Conservation (phyloP, 805 yeast genomes). For the Jamesozyma spencerorum region DNA sequence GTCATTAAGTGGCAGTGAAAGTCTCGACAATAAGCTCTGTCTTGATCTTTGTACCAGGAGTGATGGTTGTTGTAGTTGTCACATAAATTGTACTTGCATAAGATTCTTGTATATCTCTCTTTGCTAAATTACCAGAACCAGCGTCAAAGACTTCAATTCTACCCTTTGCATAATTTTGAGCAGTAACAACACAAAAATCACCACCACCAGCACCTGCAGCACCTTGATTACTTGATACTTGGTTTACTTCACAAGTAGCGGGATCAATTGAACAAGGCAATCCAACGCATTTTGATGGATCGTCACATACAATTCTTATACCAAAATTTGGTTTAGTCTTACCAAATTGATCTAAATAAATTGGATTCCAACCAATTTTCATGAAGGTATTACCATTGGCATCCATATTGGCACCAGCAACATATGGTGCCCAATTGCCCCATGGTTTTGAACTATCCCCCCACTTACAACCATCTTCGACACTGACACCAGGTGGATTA, state of each 20-base stretch:
- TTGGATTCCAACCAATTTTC: slow-evolving; percentile 88
- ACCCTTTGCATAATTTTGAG: slow-evolving; percentile 51
- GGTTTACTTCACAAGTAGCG: slow-evolving; percentile 47
- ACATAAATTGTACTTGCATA: background rate
- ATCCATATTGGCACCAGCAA: slow-evolving; percentile 85
- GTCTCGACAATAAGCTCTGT: background rate
- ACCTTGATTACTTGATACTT: slow-evolving; percentile 35
- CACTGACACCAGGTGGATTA: slow-evolving; percentile 74
- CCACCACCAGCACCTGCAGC: slow-evolving; percentile 55
- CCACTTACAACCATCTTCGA: slow-evolving; percentile 76
- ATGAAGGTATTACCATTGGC: slow-evolving; percentile 58
- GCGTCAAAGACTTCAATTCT: slow-evolving; percentile 55
- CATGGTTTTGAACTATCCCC: slow-evolving; percentile 59
- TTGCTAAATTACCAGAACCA: background rate
- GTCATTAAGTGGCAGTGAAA: background rate
- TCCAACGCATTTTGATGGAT: slow-evolving; percentile 59
- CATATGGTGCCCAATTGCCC: slow-evolving; percentile 95
- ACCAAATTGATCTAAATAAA: slow-evolving; percentile 57
- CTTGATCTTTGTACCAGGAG: background rate
- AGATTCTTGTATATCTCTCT: background rate
- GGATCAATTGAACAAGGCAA: slow-evolving; percentile 78
- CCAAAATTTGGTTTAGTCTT: slow-evolving; percentile 57
- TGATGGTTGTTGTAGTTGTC: background rate
- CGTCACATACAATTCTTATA: slow-evolving; percentile 62
- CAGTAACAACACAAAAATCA: slow-evolving; percentile 78